Base-by-base conservation (phyloP, 768 basidiomycete genomes). In the Amanita inopinata region DNA sequence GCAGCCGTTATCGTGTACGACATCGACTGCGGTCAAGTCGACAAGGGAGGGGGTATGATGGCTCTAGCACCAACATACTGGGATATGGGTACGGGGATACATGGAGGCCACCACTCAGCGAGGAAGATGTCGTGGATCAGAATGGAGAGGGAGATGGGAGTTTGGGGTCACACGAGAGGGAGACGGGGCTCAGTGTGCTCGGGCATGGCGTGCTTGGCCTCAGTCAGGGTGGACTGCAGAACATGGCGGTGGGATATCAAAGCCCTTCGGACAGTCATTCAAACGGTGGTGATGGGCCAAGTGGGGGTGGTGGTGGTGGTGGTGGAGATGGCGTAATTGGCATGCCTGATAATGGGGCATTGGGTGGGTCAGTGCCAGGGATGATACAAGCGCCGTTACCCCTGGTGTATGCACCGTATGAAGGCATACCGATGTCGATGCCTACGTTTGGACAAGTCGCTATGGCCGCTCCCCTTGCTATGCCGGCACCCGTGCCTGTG, bases 81-180 rank as follows among this genome's bases (percentile, higher is more conserved):
- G 45, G 31, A 14, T 3, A 24, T 23, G 38, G 38, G 25, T 9
- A 30, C 7, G 40, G 46, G 39, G 47, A 47, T 8, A 43, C 49
- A 12, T 64, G 61, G 62, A 51, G 58, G 28, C 55, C 57, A 10
- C 62, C 65, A 12, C 47, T 64, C 24, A 61, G 58, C 30, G 60
- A 55, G 8, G 59, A 62, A 15, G 57, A 52, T 31, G 54, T 36
- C 14, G 22, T 33, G 4, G 38, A 18, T 14, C 8, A n/a, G n/a
- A n/a, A n/a, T n/a, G n/a, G n/a, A n/a, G 23, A 38, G 22, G 36
- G 11, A 14, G 24, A 15, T 18, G 15, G 23, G 11, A 11, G 10
- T n/a, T 4, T 27, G 8, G 24, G 38, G 7, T n/a, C n/a, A n/a
- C n/a, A n/a, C n/a, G 25, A 27, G 15, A 9, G 19, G 14, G 34